Evolutionary conservation across 768 basidiomycete species (phyloP).

Genomic region (Hygrophorus pudorinus): DNA sequence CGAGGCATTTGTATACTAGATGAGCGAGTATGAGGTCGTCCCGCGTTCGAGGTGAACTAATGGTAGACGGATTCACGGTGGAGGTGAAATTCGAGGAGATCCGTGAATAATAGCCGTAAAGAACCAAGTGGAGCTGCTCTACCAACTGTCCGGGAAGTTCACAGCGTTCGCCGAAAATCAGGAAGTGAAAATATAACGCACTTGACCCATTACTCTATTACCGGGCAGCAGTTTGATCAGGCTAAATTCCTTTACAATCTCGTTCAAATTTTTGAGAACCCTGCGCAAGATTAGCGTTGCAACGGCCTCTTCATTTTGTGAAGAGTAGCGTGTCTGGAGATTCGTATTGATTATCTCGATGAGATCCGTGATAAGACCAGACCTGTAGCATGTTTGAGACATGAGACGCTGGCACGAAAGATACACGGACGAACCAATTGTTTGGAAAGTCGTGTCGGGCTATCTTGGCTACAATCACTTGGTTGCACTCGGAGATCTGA

Average conservation of each 20-base stretch:
- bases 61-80: slow-evolving; percentile 31
- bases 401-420: not conserved
- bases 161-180: not conserved
- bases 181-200: slow-evolving; percentile 18
- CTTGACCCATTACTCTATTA: slow-evolving; percentile 55
- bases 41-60: slow-evolving; percentile 28
- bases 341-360: slow-evolving; percentile 44
- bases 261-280: slow-evolving; percentile 53
- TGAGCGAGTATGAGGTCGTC: slow-evolving; percentile 47
- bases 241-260: slow-evolving; percentile 60
- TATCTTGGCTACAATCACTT: slow-evolving; percentile 64
- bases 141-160: slow-evolving; percentile 34
- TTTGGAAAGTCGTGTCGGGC: slow-evolving; percentile 69
- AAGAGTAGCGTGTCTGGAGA: slow-evolving; percentile 39
- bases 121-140: slow-evolving; percentile 38
- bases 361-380: slow-evolving; percentile 45
- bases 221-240: slow-evolving; percentile 62
- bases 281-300: slow-evolving; percentile 46
- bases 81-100: slow-evolving; percentile 32
- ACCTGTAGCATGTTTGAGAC: slow-evolving; percentile 31
- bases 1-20: slow-evolving; percentile 65
- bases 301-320: slow-evolving; percentile 28
- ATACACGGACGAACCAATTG: slow-evolving; percentile 43
- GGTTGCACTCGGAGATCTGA: slow-evolving; percentile 74
- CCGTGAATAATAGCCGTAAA: slow-evolving; percentile 53